phyloP scores from a whole-genome alignment of 1,284 basidiomycete species.

The Chiua sp. region DNA sequence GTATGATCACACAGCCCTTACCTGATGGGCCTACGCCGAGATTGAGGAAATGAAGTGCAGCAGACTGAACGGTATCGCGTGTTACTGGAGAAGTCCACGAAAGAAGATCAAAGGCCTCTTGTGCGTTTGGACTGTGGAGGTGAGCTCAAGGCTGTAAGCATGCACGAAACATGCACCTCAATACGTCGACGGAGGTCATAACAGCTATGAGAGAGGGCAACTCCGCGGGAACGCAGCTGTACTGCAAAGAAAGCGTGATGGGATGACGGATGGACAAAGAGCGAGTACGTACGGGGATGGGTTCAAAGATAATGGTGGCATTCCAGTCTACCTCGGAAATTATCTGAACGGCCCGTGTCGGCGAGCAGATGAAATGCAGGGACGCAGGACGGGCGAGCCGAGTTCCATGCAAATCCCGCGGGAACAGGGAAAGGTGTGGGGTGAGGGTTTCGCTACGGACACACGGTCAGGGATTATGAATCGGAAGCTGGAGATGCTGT shows the following conservation, averaged over 20 bases:
- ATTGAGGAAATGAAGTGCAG: conserved; percentile 61
- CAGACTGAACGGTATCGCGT: conserved; percentile 60
- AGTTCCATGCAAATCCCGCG: conserved; percentile 67
- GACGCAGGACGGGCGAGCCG: conserved; percentile 57
- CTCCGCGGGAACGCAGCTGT: conserved; percentile 81
- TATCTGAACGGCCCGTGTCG: conserved; percentile 70
- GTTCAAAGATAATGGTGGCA: conserved; percentile 81
- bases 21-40: conserved; percentile 58
- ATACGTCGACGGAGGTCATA: conserved; percentile 64
- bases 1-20: conserved; percentile 70
- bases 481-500: conserved; percentile 4
- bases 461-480: conserved; percentile 20
- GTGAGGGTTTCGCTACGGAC: conserved; percentile 77
- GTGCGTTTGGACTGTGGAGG: conserved; percentile 70
- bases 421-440: conserved; percentile 73
- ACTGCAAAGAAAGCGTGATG: conserved; percentile 46
- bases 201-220: conserved; percentile 68
- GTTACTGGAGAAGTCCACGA: conserved; percentile 57
- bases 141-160: conserved; percentile 9
- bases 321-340: conserved; percentile 73
- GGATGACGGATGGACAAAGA: background rate
- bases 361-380: conserved; percentile 90
- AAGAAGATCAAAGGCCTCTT: conserved; percentile 72
- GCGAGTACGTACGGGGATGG: conserved; percentile 70
- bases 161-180: conserved; percentile 57